Base-by-base conservation (phyloP, 2,329 filamentous ascomycete species). In the Orbilia oligospora region DNA sequence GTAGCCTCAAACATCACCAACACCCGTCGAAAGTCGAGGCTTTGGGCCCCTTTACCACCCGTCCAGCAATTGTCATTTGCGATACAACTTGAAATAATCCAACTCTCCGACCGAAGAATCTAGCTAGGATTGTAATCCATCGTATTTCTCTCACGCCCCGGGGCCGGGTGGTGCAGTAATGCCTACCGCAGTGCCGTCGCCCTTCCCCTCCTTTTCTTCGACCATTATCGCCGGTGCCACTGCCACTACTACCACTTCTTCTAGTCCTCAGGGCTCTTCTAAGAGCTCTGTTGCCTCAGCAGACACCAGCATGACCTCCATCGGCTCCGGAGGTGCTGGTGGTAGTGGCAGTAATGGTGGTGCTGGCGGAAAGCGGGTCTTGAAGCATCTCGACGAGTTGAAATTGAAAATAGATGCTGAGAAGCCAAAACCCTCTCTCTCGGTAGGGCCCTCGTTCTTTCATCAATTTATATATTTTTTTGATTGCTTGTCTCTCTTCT, bases 111-210 rank as follows among this genome's bases (percentile, higher is more conserved):
- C 10, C 44, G n/a, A 46, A 46, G 18, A 18, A 46, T 20, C 5
- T 18, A 9, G 5, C 16, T 20, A 20, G 44, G 4, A 20, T 5
- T 18, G 44, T 41, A 16, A n/a, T 41, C 38, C 44, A 20, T 46
- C 44, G 44, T 46, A 46, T n/a, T n/a, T n/a, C 5, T 20, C 44
- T 20, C 6, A 4, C n/a, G 44, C 44, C n/a, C 53, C 33, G 22
- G 30, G 67, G 73, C 73, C 61, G 63, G 73, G 73, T 71, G 51
- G 73, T 71, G 72, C 73, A 77, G 73, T 46, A n/a, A 79, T 79
- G 76, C 70, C 76, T 72, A 53, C 76, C 65, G 61, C 67, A 51
- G 64, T 66, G 55, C 76, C 70, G 58, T 70, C 76, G 20, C 24
- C 53, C 5, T 55, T 56, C 9, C 38, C 53, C 27, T 20, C 53